Conservation (phyloP, 805 yeast species). For the Hanseniaspora valbyensis region DNA sequence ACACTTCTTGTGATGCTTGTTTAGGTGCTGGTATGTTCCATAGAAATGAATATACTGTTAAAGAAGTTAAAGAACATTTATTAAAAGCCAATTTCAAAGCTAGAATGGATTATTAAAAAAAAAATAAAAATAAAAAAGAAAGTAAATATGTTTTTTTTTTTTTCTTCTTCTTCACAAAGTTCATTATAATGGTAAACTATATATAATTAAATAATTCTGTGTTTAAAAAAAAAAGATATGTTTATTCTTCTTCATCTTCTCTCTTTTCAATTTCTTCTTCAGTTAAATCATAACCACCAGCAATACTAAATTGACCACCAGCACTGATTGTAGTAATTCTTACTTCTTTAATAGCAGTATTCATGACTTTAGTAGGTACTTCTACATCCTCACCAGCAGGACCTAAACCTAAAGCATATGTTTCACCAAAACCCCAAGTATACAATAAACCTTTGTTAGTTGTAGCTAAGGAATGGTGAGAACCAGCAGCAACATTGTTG, state of each 20-base stretch:
- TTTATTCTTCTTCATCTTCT: conserved; percentile 44
- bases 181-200: not conserved
- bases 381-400: conserved; percentile 78
- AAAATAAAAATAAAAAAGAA: no score
- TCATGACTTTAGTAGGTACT: conserved; percentile 76
- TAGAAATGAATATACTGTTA: conserved; percentile 82
- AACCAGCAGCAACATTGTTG: conserved; percentile 63
- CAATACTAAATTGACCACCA: conserved; percentile 91
- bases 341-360: conserved; percentile 82
- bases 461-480: conserved; percentile 85
- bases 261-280: conserved; percentile 35
- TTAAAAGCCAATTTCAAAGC: conserved; percentile 53
- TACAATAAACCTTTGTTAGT: conserved; percentile 73
- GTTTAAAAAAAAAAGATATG: not conserved
- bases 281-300: conserved; percentile 55
- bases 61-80: conserved; percentile 65
- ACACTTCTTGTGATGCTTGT: conserved; percentile 88
- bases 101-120: conserved; percentile 45
- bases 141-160: not conserved
- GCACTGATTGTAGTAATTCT: conserved; percentile 68
- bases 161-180: not conserved
- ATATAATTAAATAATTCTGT: not conserved
- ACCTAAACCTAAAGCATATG: conserved; percentile 93
- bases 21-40: conserved; percentile 98
- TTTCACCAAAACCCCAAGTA: conserved; percentile 98